Percentiles rank a stretch among this genome's conserved stretches.
These are phyloP conservation scores for Chlorophyllum brunneum DNA, from an alignment of 768 basidiomycete species.

Conservation along the genomic window DNA sequence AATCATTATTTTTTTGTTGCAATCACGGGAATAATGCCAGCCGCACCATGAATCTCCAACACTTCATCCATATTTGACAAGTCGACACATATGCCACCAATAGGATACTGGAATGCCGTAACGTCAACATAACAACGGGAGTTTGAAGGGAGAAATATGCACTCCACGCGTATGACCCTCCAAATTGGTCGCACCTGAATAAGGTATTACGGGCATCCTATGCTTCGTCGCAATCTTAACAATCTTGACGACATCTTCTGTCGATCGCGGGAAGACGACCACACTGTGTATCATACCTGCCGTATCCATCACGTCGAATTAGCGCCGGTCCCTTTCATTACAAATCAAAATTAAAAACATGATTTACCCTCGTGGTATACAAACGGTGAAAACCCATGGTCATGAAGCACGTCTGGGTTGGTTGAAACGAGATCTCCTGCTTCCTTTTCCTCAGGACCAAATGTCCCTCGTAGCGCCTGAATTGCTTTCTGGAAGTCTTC, in stretches of 20 bases:
- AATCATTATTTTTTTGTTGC: not conserved
- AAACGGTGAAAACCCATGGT: constrained; percentile 53
- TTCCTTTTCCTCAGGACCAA: constrained; percentile 26
- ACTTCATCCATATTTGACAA: constrained; percentile 78
- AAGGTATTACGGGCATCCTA: constrained; percentile 73
- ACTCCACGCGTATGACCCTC: constrained; percentile 76
- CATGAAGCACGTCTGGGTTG: constrained; percentile 44
- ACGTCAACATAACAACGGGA: not conserved
- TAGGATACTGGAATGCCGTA: constrained; percentile 34
- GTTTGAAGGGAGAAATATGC: constrained; percentile 18
- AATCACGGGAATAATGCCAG: not conserved
- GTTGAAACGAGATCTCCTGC: constrained; percentile 38
- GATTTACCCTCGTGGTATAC: constrained; percentile 47
- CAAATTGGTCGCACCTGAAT: constrained; percentile 77
- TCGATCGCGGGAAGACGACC: constrained; percentile 60
- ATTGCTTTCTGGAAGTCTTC: constrained; percentile 53
- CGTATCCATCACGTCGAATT: constrained; percentile 1
- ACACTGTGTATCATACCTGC: constrained; percentile 49
- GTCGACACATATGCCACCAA: constrained; percentile 77
- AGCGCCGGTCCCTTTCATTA: not conserved
- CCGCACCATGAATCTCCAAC: constrained; percentile 64
- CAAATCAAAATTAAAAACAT: not conserved
- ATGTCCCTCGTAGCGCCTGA: constrained; percentile 38
- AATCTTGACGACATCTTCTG: constrained; percentile 79
- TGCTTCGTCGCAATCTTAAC: constrained; percentile 74